phyloP scores from a whole-genome alignment of 2,329 filamentous ascomycete species.

The Cordyceps fumosorosea region DNA sequence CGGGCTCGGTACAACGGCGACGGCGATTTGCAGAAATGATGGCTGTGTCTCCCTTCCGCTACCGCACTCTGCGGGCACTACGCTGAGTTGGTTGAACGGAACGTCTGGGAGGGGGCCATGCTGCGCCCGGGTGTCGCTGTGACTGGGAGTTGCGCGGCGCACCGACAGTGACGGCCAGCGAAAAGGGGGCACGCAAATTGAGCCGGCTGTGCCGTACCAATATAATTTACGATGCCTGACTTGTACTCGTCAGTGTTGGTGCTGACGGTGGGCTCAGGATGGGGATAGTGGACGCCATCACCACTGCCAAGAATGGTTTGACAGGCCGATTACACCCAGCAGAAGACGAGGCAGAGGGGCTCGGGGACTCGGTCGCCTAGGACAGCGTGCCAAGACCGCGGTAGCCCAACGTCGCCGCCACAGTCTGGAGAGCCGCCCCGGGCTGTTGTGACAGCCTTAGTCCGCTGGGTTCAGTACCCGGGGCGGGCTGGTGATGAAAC shows the following conservation, averaged over 20 bases:
- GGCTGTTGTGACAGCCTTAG: neutral
- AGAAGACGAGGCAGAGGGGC: neutral
- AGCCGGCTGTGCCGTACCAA: neutral
- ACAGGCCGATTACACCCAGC: neutral
- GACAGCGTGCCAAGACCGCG: conserved; percentile 8
- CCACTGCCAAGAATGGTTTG: conserved; percentile 1
- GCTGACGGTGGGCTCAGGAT: conserved; percentile 1
- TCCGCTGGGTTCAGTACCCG: conserved; percentile 8
- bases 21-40: neutral
- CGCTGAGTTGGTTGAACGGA: neutral
- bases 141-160: neutral
- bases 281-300: neutral
- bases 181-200: neutral
- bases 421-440: neutral
- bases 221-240: neutral
- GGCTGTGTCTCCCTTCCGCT: too few relatives aligned
- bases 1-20: neutral
- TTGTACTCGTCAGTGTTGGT: neutral
- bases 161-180: neutral
- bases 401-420: neutral
- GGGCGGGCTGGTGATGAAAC: neutral
- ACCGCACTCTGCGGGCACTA: neutral
- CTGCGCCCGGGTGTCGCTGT: neutral
- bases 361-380: neutral
- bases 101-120: neutral